These are phyloP conservation scores for Diatrype stigma DNA, from an alignment of 2,329 filamentous ascomycete genomes.

Conservation along the genomic window DNA sequence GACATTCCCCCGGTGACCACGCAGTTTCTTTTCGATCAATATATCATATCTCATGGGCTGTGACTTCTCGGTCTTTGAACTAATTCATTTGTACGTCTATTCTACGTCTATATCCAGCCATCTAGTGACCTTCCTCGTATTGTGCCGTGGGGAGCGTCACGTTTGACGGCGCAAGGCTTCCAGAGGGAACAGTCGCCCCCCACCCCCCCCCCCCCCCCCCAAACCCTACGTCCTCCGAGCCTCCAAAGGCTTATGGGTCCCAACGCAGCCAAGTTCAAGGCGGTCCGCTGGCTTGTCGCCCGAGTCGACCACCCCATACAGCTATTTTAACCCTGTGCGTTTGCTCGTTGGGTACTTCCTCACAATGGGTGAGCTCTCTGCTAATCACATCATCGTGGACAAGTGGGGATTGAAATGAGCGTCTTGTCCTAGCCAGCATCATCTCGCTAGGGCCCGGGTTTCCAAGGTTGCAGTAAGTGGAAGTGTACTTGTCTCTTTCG, in stretches of 20 bases:
- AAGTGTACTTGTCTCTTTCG: too few relatives aligned
- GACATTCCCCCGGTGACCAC: background rate
- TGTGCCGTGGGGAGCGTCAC: conserved; percentile 1
- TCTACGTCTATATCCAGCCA: background rate
- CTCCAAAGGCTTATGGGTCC: background rate
- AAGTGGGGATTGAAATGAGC: conserved; percentile 1
- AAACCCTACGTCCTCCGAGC: conserved; percentile 2
- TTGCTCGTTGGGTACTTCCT: too few relatives aligned
- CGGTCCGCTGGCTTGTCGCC: conserved; percentile 1
- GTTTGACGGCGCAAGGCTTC: background rate
- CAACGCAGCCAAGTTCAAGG: conserved; percentile 1
- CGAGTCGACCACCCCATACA: conserved; percentile 1
- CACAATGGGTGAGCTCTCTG: too few relatives aligned
- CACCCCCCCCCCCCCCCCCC: background rate
- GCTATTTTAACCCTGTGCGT: conserved; percentile 1
- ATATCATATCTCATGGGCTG: background rate
- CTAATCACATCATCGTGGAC: background rate
- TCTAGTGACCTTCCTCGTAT: conserved; percentile 2
- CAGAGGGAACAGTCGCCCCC: conserved; percentile 1
- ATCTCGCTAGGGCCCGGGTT: conserved; percentile 2
- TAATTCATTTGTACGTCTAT: background rate
- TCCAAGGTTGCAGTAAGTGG: conserved; percentile 3
- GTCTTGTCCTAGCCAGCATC: conserved; percentile 4
- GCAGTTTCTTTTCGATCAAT: background rate
- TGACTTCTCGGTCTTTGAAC: background rate